Evolutionary conservation across 495 filamentous ascomycete genomes (phyloP).

Genomic region (Parmelia sp.): DNA sequence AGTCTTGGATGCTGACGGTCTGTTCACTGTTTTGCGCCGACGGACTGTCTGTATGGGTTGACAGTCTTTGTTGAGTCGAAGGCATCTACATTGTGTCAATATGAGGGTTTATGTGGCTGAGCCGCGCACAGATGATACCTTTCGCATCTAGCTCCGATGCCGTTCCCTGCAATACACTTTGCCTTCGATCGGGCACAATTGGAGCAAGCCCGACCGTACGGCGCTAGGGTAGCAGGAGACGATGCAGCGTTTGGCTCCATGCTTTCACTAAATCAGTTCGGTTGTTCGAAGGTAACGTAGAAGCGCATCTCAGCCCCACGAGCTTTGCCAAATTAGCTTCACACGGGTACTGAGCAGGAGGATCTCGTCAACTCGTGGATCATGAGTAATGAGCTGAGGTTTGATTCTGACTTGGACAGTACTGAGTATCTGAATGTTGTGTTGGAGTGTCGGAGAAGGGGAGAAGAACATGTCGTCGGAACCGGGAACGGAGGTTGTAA

Average conservation of each 20-base stretch:
- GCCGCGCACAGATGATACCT: neutral
- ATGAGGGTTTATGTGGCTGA: neutral
- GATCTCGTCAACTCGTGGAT: no score
- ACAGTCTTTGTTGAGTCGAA: slow-evolving; percentile 42
- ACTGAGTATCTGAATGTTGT: no score
- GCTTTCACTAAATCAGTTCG: neutral
- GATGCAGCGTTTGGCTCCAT: neutral
- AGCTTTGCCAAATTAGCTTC: no score
- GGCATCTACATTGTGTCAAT: slow-evolving; percentile 36
- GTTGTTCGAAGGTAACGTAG: no score
- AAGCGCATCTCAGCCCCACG: no score
- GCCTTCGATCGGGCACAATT: neutral
- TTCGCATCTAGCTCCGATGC: neutral
- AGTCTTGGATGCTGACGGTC: slow-evolving; percentile 26
- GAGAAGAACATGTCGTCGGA: no score
- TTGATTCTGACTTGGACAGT: no score
- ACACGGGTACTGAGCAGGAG: no score
- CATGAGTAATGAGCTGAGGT: no score
- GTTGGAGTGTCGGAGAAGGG: no score
- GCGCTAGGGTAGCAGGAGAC: neutral
- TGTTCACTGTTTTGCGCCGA: slow-evolving; percentile 31
- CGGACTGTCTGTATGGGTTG: slow-evolving; percentile 32
- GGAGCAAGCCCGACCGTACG: neutral
- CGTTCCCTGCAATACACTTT: neutral
- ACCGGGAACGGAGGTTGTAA: no score